Conservation (phyloP, 169 alveolate species). For the Theileria annulata region DNA sequence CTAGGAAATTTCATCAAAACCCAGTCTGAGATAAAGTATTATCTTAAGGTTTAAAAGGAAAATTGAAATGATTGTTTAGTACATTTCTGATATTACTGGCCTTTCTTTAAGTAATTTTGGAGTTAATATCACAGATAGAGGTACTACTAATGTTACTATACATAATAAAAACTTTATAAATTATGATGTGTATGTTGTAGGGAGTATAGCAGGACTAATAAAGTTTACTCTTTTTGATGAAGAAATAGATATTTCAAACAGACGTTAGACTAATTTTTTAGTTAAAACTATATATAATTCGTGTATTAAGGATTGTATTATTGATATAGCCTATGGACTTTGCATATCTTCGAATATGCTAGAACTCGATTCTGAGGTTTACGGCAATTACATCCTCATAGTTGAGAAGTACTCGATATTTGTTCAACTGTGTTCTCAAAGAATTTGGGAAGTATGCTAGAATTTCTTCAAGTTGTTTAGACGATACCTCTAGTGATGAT, state of each 20-base stretch:
- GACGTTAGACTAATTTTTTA: constrained; percentile 11
- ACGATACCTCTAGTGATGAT: constrained; percentile 57
- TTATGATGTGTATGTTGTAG: neutral
- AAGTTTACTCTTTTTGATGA: constrained; percentile 22
- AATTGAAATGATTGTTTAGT: neutral
- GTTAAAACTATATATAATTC: no score
- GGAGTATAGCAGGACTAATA: constrained; percentile 25
- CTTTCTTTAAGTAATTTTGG: constrained; percentile 2
- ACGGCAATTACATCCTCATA: constrained; percentile 61
- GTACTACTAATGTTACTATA: neutral
- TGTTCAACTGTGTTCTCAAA: constrained; percentile 38
- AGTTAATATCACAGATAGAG: constrained; percentile 7
- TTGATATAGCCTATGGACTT: constrained; percentile 18
- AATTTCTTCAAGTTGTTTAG: constrained; percentile 46
- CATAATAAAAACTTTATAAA: neutral
- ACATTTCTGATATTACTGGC: constrained; percentile 4
- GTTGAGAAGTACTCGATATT: constrained; percentile 70
- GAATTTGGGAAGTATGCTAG: constrained; percentile 40
- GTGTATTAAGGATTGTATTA: neutral
- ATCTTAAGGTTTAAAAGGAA: constrained; percentile 5
- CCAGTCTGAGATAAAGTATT: constrained; percentile 17
- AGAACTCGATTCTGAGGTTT: neutral
- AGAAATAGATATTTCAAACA: constrained; percentile 17
- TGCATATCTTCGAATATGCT: constrained; percentile 19
- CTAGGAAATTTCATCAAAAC: constrained; percentile 7